Evolutionary conservation across 2,329 filamentous ascomycete genomes (phyloP).

Genomic region (Talaromyces sp.): DNA sequence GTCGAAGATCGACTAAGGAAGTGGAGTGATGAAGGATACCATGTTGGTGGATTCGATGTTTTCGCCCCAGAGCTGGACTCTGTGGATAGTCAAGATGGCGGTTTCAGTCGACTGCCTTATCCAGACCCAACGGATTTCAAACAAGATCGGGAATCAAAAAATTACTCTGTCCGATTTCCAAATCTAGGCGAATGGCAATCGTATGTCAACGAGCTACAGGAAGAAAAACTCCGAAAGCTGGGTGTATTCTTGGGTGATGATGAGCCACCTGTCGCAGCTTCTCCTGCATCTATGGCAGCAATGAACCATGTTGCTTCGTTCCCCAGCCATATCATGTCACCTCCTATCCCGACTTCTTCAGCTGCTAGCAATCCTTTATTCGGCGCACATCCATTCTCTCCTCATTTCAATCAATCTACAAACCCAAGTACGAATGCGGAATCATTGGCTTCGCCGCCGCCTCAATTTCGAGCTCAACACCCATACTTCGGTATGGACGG

Average conservation of each 20-base stretch:
- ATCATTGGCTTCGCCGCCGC: slow-evolving; percentile 67
- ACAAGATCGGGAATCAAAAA: slow-evolving; percentile 27
- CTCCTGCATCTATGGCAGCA: slow-evolving; percentile 57
- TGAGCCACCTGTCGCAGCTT: slow-evolving; percentile 63
- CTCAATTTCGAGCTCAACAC: slow-evolving; percentile 55
- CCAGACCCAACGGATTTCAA: slow-evolving; percentile 37
- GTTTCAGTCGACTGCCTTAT: slow-evolving; percentile 39
- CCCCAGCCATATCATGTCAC: slow-evolving; percentile 73
- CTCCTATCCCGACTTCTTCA: slow-evolving; percentile 74
- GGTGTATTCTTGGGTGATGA: slow-evolving; percentile 78
- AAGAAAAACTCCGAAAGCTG: slow-evolving; percentile 86
- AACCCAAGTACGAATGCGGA: slow-evolving; percentile 59
- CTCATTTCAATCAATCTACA: slow-evolving; percentile 55
- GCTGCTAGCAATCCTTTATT: slow-evolving; percentile 64
- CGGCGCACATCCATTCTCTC: slow-evolving; percentile 59
- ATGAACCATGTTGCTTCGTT: slow-evolving; percentile 60
- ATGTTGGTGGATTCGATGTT: slow-evolving; percentile 37
- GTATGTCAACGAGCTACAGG: slow-evolving; percentile 76
- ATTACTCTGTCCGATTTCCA: slow-evolving; percentile 37
- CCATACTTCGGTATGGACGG: slow-evolving; percentile 55
- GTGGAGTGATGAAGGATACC: slow-evolving; percentile 41
- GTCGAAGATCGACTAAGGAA: slow-evolving; percentile 33
- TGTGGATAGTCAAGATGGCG: slow-evolving; percentile 25
- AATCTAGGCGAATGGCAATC: slow-evolving; percentile 60
- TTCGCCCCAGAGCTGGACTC: slow-evolving; percentile 23